Evolutionary conservation across 768 basidiomycete species (phyloP), one percentile per base, ranked within the genome.

Genomic region (Xerocomellus amylosporus): DNA sequence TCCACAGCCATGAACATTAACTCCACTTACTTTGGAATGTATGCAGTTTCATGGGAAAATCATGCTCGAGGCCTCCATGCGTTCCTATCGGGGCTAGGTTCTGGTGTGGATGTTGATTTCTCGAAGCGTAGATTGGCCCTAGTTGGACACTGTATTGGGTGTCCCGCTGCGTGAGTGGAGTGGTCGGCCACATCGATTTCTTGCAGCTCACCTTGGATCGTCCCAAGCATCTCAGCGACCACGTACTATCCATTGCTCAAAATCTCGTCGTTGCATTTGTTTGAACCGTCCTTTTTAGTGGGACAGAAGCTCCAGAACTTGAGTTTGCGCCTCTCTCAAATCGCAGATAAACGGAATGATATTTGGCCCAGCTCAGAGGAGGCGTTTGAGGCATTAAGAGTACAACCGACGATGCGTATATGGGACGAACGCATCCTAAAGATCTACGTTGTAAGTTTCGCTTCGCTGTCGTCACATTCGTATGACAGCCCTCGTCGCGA

Each of bases 361-460:
- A 39, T 34, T 4, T 49, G 56, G 46, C 9, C n/a, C 3, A 55
- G n/a, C 28, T 2, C 10, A 7, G 51, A 58, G 13, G 54, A 33
- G 0, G 59, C 48, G 0, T 26, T 37, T 5, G 31, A 51, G 10
- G 20, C n/a, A 2, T 15, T 53, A 3, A 54, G 15, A 36, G 22
- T 2, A 15, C 38, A 38, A 30, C 12, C 42, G 3, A 41, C 8
- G 5, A 47, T 37, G 22, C 20, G 19, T 8, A 19, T 24, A 4
- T 55, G 53, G 53, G 53, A 61, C n/a, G 47, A 50, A 5, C 57
- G 51, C 17, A 15, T 58, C 22, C 14, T 54, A 8, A 44, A 15
- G 33, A 47, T 42, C 20, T 22, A 20, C 30, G 20, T 42, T 4
- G 59, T 58, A 34, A 39, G 55, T 20, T 8, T n/a, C 24, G 8